Evolutionary conservation across 495 filamentous ascomycete genomes (phyloP).

Genomic region (Xylaria venustula): DNA sequence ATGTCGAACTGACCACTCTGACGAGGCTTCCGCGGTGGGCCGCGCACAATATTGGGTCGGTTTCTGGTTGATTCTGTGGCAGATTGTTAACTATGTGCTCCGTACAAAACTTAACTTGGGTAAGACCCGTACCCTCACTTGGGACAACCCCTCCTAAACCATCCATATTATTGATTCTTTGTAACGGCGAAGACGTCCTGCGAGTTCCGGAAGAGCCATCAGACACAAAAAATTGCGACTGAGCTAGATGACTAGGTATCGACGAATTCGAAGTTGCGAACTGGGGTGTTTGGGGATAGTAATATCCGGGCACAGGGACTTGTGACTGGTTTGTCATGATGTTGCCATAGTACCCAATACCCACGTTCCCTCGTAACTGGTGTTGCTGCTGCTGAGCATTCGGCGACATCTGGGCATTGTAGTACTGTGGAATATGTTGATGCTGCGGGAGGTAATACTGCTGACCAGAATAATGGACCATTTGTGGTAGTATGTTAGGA

Average conservation of each 20-base stretch:
- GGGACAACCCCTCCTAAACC: background rate
- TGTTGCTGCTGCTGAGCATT: constrained; percentile 29
- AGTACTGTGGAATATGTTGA: constrained; percentile 37
- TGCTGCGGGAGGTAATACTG: constrained; percentile 45
- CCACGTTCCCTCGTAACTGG: constrained; percentile 29
- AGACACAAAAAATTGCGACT: constrained; percentile 30
- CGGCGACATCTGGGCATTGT: constrained; percentile 32
- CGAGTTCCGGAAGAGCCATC: constrained; percentile 21
- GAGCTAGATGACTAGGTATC: constrained; percentile 30
- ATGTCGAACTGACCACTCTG: constrained; percentile 53
- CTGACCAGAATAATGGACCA: constrained; percentile 42
- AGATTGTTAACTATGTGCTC: constrained; percentile 16
- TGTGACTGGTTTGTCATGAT: constrained; percentile 38
- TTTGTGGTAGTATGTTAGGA: constrained; percentile 42
- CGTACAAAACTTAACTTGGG: background rate
- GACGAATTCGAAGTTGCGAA: constrained; percentile 27
- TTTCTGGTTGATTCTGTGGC: constrained; percentile 29
- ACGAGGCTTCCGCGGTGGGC: constrained; percentile 89
- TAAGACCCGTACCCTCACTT: constrained; percentile 3
- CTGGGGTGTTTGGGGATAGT: constrained; percentile 34
- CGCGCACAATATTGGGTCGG: constrained; percentile 61
- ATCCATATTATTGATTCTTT: constrained; percentile 13
- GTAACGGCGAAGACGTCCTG: constrained; percentile 14
- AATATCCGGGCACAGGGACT: constrained; percentile 34
- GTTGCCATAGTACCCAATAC: constrained; percentile 37